Conservation (phyloP, 1,139 yeast genomes). For the Protomyces pachydermus region DNA sequence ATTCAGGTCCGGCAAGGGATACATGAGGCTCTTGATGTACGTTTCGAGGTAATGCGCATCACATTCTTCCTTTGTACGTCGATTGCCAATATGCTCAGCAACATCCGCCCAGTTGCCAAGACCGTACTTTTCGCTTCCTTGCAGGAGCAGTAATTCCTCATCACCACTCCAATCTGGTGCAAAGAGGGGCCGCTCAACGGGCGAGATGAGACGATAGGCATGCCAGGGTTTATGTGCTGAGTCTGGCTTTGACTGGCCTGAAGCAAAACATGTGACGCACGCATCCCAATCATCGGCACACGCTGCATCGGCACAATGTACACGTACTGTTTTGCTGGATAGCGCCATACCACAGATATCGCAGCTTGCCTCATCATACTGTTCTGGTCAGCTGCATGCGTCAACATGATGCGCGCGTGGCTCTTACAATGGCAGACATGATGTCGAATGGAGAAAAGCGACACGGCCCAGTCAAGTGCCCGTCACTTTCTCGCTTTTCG, state of each 20-base stretch:
- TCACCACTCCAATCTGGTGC: slow-evolving; percentile 97
- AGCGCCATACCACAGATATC: slow-evolving; percentile 73
- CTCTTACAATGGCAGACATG: slow-evolving; percentile 20
- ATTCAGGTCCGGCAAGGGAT: slow-evolving; percentile 65
- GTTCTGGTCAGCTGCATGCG: neutral
- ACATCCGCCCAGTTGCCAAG: slow-evolving; percentile 97
- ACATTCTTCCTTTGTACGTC: slow-evolving; percentile 86
- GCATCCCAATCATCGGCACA: slow-evolving; percentile 70
- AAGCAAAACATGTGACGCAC: slow-evolving; percentile 93
- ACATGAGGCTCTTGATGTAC: slow-evolving; percentile 62
- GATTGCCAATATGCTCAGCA: slow-evolving; percentile 82
- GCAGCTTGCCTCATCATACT: slow-evolving; percentile 64
- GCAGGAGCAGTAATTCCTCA: slow-evolving; percentile 80
- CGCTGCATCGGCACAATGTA: slow-evolving; percentile 20
- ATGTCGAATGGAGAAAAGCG: neutral
- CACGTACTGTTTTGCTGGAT: slow-evolving; percentile 21
- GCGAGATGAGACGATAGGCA: slow-evolving; percentile 85
- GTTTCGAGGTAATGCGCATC: slow-evolving; percentile 69
- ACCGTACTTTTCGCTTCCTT: slow-evolving; percentile 88
- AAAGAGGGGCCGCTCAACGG: slow-evolving; percentile 89
- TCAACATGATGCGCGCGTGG: neutral
- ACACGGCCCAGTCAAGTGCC: neutral
- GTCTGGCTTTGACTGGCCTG: slow-evolving; percentile 71
- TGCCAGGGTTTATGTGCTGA: slow-evolving; percentile 82
- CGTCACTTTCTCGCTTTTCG: neutral